These are phyloP conservation scores for Pythium apleroticum DNA, from an alignment of 352 stramenopile species.

Conservation along the genomic window DNA sequence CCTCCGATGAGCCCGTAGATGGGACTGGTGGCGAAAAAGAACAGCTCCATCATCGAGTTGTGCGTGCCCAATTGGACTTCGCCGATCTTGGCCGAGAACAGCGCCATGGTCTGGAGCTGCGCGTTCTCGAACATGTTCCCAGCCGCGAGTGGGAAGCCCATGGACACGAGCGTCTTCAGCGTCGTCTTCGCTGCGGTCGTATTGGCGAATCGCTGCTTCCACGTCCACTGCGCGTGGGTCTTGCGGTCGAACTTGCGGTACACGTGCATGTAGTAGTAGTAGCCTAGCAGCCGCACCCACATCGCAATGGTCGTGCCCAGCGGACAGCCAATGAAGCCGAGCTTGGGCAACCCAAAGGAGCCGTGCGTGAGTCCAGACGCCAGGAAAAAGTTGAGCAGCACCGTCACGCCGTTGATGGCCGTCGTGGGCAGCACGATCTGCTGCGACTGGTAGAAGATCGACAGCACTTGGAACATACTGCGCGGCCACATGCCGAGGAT, in stretches of 20 bases:
- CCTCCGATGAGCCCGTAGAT: constrained; percentile 71
- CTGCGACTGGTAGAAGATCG: constrained; percentile 81
- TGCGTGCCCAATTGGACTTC: constrained; percentile 75
- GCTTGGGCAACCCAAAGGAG: constrained; percentile 43
- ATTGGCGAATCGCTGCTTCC: constrained; percentile 32
- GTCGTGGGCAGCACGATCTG: constrained; percentile 79
- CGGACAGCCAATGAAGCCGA: constrained; percentile 36
- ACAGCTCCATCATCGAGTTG: constrained; percentile 86
- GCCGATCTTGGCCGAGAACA: constrained; percentile 69
- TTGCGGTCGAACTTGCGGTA: constrained; percentile 47
- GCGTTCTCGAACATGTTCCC: constrained; percentile 80
- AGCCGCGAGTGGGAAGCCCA: constrained; percentile 54
- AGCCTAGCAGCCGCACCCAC: constrained; percentile 46
- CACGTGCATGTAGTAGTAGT: constrained; percentile 70
- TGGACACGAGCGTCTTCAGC: constrained; percentile 45
- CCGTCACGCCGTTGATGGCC: constrained; percentile 53
- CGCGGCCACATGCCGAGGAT: constrained; percentile 78
- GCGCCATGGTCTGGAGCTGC: constrained; percentile 75
- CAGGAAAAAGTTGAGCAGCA: constrained; percentile 50
- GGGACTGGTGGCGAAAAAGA: constrained; percentile 86
- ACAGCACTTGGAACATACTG: constrained; percentile 75
- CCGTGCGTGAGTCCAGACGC: constrained; percentile 31
- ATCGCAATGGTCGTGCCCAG: constrained; percentile 66
- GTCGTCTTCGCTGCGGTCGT: constrained; percentile 45
- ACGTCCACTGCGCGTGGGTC: constrained; percentile 36